These are phyloP conservation scores for Coccomyxa sp. DNA, from an alignment of 139 green algal species.

Conservation along the genomic window DNA sequence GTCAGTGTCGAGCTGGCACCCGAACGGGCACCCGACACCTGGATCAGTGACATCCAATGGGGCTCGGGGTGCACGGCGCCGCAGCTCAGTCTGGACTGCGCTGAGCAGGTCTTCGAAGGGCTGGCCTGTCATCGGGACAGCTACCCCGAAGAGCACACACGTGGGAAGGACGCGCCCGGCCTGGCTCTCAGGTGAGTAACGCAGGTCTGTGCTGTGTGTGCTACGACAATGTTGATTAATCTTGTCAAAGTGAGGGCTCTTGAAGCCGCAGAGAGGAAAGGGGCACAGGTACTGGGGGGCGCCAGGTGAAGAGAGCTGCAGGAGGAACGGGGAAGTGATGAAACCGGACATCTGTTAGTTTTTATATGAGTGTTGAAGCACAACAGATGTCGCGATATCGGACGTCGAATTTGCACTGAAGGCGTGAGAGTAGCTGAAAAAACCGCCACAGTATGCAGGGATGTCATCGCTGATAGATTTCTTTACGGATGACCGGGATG, in stretches of 20 bases:
- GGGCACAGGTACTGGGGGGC: background rate
- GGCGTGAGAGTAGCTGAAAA: background rate
- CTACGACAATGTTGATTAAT: background rate
- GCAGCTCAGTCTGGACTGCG: background rate
- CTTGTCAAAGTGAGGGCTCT: background rate
- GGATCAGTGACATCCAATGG: background rate
- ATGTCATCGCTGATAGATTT: background rate
- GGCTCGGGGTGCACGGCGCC: background rate
- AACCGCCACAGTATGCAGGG: background rate
- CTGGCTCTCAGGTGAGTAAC: background rate
- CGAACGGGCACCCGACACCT: background rate
- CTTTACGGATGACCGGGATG: background rate
- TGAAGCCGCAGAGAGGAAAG: background rate
- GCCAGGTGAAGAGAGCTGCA: background rate
- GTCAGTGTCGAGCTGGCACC: background rate
- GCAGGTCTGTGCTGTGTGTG: background rate
- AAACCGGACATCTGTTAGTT: background rate
- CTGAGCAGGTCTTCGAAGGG: background rate
- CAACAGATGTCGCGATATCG: background rate
- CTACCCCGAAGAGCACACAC: background rate
- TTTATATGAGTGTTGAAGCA: too few relatives aligned
- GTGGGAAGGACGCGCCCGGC: too few relatives aligned
- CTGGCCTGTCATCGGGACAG: background rate
- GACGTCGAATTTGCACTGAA: background rate
- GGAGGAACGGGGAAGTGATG: background rate